Evolutionary conservation across 352 stramenopile species (phyloP).

Genomic region (Phytophthora sp.): DNA sequence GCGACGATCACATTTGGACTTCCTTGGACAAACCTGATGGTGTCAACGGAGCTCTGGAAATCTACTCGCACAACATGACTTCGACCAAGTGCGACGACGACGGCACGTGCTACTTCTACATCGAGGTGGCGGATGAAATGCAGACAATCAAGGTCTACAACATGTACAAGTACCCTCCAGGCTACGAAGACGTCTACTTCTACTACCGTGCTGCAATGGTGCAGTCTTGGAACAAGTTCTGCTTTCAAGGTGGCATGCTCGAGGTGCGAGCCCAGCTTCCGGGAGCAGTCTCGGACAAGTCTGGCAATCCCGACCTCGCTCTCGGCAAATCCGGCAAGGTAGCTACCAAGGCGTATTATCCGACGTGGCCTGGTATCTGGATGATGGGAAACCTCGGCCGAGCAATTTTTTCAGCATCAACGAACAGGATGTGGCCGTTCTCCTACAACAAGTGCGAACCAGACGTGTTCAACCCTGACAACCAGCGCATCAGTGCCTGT

Average conservation of each 20-base stretch:
- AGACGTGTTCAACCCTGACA: slow-evolving; percentile 38
- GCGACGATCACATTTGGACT: slow-evolving; percentile 93
- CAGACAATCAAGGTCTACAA: slow-evolving; percentile 61
- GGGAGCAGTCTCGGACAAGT: slow-evolving; percentile 66
- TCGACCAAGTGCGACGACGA: slow-evolving; percentile 58
- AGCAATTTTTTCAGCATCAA: slow-evolving; percentile 91
- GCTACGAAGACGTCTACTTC: slow-evolving; percentile 53
- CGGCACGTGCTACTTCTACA: slow-evolving; percentile 70
- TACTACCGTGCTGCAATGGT: slow-evolving; percentile 80
- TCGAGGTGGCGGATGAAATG: slow-evolving; percentile 55
- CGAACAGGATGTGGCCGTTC: slow-evolving; percentile 95
- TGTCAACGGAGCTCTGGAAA: slow-evolving; percentile 91
- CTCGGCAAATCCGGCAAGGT: slow-evolving; percentile 39
- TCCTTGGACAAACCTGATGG: slow-evolving; percentile 95
- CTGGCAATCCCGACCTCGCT: slow-evolving; percentile 52
- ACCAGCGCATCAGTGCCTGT: slow-evolving; percentile 76
- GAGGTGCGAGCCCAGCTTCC: slow-evolving; percentile 91
- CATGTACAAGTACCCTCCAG: slow-evolving; percentile 53
- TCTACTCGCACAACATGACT: slow-evolving; percentile 92
- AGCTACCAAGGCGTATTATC: slow-evolving; percentile 66
- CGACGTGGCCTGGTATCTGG: slow-evolving; percentile 94
- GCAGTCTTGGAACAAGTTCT: slow-evolving; percentile 94
- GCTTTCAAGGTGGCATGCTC: slow-evolving; percentile 92
- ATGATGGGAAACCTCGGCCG: slow-evolving; percentile 93
- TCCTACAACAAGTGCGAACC: slow-evolving; percentile 91